These are phyloP conservation scores for Fusarium paranaense DNA, from an alignment of 2,329 filamentous ascomycete genomes.

Conservation along the genomic window DNA sequence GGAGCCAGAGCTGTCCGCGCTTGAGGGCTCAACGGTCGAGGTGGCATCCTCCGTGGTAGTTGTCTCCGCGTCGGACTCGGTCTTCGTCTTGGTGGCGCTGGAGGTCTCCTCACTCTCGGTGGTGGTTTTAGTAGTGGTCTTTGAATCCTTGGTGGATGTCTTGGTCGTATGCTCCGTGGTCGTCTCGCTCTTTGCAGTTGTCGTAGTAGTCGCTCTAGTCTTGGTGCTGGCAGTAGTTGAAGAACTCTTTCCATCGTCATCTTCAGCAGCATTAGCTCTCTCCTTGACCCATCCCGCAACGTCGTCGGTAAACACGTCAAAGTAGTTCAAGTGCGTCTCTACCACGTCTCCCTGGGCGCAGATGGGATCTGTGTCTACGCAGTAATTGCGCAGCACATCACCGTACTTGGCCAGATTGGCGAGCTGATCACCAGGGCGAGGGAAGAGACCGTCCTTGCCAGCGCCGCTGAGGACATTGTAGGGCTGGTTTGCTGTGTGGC, in stretches of 20 bases:
- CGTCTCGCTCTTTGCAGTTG: neutral
- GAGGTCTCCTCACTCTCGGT: neutral
- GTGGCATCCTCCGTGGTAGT: neutral
- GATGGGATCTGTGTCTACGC: constrained; percentile 52
- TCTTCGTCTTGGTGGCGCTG: neutral
- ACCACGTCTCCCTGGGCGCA: constrained; percentile 51
- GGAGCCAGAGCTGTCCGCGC: neutral
- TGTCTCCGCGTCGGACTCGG: neutral
- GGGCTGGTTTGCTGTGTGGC: constrained; percentile 49
- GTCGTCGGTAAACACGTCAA: constrained; percentile 46
- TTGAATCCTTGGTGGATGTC: neutral
- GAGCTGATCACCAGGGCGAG: constrained; percentile 46
- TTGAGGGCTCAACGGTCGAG: neutral
- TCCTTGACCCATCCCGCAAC: constrained; percentile 31
- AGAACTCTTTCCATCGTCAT: neutral
- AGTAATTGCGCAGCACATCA: constrained; percentile 49
- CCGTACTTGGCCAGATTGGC: constrained; percentile 45
- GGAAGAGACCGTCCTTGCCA: constrained; percentile 41
- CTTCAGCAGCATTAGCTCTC: constrained; percentile 1
- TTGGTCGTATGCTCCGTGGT: neutral
- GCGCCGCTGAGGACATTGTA: constrained; percentile 49
- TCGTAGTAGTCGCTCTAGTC: neutral
- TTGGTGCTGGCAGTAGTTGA: neutral
- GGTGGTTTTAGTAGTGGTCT: neutral
- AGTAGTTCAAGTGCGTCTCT: constrained; percentile 52